Evolutionary conservation across 2,329 filamentous ascomycete genomes (phyloP).

Genomic region (Diaporthe sp.): DNA sequence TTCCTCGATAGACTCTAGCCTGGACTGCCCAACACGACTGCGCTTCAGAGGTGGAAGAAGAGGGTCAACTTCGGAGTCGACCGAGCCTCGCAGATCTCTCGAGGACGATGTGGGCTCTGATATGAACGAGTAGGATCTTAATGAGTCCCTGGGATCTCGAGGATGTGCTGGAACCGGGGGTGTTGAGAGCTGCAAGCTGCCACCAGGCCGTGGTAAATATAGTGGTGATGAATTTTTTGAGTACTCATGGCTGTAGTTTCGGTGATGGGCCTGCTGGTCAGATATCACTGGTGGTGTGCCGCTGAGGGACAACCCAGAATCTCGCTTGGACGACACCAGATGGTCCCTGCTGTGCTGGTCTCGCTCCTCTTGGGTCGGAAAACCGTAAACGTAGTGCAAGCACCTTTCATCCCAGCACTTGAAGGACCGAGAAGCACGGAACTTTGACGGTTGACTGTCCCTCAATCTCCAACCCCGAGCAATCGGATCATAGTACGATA

Average conservation of each 20-base stretch:
- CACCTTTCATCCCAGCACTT: constrained; percentile 71
- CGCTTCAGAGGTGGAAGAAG: constrained; percentile 69
- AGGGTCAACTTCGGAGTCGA: constrained; percentile 65
- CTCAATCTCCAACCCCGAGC: constrained; percentile 57
- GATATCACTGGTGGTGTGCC: constrained; percentile 54
- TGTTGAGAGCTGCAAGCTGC: constrained; percentile 52
- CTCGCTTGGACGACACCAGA: constrained; percentile 56
- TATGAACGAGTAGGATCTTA: constrained; percentile 57
- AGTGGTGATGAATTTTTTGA: constrained; percentile 55
- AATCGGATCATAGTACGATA: constrained; percentile 63
- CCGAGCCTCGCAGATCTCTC: constrained; percentile 54
- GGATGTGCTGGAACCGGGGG: constrained; percentile 51
- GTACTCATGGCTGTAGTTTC: constrained; percentile 51
- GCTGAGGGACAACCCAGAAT: constrained; percentile 60
- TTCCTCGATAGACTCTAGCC: constrained; percentile 70
- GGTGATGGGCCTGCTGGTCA: constrained; percentile 50
- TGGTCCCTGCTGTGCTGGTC: constrained; percentile 67
- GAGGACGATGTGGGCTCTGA: constrained; percentile 53
- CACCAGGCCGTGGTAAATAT: constrained; percentile 55
- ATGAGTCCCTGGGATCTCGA: constrained; percentile 58
- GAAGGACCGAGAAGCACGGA: constrained; percentile 58
- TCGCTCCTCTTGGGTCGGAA: constrained; percentile 64
- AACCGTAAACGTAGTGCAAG: constrained; percentile 72
- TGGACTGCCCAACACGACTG: constrained; percentile 65
- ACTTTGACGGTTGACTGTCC: constrained; percentile 53